phyloP scores from a whole-genome alignment of 2,329 filamentous ascomycete genomes.

The Parafenestella ontariensis region DNA sequence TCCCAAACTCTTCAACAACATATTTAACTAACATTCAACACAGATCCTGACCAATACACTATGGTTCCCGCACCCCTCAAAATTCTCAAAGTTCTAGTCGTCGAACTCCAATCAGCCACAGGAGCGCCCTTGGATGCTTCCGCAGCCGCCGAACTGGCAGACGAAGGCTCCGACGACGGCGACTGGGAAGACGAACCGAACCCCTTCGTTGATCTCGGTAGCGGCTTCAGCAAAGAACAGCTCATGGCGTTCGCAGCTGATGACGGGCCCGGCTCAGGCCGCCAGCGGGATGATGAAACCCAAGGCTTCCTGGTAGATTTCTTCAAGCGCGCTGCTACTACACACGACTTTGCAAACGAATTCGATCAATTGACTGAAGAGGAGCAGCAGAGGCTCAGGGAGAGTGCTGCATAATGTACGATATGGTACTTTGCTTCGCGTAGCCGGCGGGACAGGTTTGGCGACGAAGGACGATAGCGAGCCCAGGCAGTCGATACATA shows the following conservation, averaged over 20 bases:
- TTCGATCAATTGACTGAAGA: constrained; percentile 61
- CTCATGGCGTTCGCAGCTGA: constrained; percentile 77
- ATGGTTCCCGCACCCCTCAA: constrained; percentile 88
- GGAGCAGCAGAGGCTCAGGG: constrained; percentile 62
- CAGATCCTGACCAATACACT: constrained; percentile 88
- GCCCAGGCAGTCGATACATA: background rate
- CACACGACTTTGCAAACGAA: constrained; percentile 62
- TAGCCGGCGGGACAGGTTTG: background rate
- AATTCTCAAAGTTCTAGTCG: constrained; percentile 93
- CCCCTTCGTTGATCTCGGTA: constrained; percentile 74
- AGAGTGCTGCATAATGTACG: constrained; percentile 31
- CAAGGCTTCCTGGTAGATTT: constrained; percentile 84
- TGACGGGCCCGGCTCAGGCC: constrained; percentile 55
- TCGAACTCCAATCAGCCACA: constrained; percentile 84
- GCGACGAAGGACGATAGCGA: background rate
- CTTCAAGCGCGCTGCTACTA: constrained; percentile 67
- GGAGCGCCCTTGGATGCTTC: constrained; percentile 66
- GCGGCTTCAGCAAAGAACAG: constrained; percentile 62
- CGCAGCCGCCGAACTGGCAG: constrained; percentile 68
- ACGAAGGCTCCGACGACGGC: constrained; percentile 69
- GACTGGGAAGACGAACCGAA: constrained; percentile 86
- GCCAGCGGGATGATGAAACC: constrained; percentile 87
- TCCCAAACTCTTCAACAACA: background rate
- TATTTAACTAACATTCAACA: constrained; percentile 18
- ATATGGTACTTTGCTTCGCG: background rate